Evolutionary conservation across 1,284 basidiomycete species (phyloP).

Genomic region (Sanghuangporus baumii): DNA sequence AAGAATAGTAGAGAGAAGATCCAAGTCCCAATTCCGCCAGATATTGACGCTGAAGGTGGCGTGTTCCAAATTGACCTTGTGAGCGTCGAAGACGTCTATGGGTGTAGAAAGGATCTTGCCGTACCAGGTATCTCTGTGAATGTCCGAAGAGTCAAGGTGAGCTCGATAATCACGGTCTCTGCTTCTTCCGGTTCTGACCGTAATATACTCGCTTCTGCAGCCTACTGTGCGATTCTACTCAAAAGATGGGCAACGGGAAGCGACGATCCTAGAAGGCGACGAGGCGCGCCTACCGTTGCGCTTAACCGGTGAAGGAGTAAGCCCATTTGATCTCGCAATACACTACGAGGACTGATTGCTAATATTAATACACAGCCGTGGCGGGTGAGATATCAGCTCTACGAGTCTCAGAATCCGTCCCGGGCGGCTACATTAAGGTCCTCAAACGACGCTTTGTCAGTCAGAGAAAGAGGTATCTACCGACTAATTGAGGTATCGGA

Average conservation of each 20-base stretch:
- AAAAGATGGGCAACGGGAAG: slow-evolving; percentile 45
- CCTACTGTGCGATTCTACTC: slow-evolving; percentile 87
- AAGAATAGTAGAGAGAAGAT: slow-evolving; percentile 51
- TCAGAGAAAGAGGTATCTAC: slow-evolving; percentile 71
- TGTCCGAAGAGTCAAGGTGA: slow-evolving; percentile 78
- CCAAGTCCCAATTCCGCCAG: slow-evolving; percentile 61
- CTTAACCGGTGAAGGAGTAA: slow-evolving; percentile 81
- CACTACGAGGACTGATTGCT: not conserved
- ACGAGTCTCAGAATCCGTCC: slow-evolving; percentile 41
- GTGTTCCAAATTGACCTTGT: slow-evolving; percentile 78
- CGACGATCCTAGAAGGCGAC: slow-evolving; percentile 76
- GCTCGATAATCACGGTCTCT: slow-evolving; percentile 18
- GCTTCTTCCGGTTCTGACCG: slow-evolving; percentile 3
- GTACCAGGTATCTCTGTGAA: slow-evolving; percentile 83
- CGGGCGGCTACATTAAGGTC: slow-evolving; percentile 46
- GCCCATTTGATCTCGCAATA: slow-evolving; percentile 25
- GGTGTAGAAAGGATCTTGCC: slow-evolving; percentile 76
- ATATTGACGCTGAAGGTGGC: slow-evolving; percentile 67
- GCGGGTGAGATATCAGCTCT: slow-evolving; percentile 69
- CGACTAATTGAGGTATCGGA: slow-evolving; percentile 73
- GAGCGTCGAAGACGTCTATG: slow-evolving; percentile 84
- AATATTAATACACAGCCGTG: slow-evolving; percentile 63
- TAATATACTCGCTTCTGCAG: slow-evolving; percentile 29
- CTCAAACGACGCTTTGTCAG: slow-evolving; percentile 68
- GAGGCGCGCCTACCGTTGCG: slow-evolving; percentile 70